These are phyloP conservation scores for Crithidia brevicula DNA, from an alignment of 208 protist species.

Conservation along the genomic window DNA sequence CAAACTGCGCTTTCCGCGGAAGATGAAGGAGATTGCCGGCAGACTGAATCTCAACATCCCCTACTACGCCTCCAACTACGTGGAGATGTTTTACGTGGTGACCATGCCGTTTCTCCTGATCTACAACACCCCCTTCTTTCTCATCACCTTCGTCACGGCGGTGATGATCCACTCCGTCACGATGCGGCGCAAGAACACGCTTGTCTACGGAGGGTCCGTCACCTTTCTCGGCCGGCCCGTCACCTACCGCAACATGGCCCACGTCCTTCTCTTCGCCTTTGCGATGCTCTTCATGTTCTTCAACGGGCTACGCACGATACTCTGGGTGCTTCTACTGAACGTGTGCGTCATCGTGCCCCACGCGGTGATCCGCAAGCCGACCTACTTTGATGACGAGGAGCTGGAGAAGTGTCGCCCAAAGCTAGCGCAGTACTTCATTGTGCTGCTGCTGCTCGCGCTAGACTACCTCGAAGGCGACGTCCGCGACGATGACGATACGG, in stretches of 20 bases:
- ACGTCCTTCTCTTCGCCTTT: conserved; percentile 40
- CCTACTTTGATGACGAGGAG: conserved; percentile 89
- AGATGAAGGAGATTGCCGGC: conserved; percentile 42
- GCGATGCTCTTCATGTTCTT: conserved; percentile 52
- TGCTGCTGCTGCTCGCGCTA: conserved; percentile 51
- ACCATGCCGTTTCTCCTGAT: conserved; percentile 71
- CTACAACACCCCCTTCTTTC: conserved; percentile 63
- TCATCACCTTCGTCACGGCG: conserved; percentile 39
- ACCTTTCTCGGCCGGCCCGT: conserved; percentile 42
- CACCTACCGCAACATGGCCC: conserved; percentile 50
- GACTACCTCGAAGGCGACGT: conserved; percentile 70
- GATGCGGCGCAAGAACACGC: conserved; percentile 31
- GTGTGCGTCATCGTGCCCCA: conserved; percentile 67
- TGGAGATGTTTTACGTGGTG: conserved; percentile 60
- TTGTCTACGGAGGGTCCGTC: conserved; percentile 30
- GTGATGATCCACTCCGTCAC: conserved; percentile 51
- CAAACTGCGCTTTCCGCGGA: conserved; percentile 58
- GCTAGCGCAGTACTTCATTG: conserved; percentile 64
- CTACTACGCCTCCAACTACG: conserved; percentile 84
- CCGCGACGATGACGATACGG: conserved; percentile 27
- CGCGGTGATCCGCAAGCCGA: conserved; percentile 65
- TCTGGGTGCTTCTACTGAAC: conserved; percentile 57
- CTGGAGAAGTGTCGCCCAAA: conserved; percentile 86
- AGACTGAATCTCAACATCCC: conserved; percentile 86
- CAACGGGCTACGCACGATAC: conserved; percentile 48